These are phyloP conservation scores for Ammopiptanthus mongolicus DNA, from an alignment of 306 rosid genomes.

Conservation along the genomic window DNA sequence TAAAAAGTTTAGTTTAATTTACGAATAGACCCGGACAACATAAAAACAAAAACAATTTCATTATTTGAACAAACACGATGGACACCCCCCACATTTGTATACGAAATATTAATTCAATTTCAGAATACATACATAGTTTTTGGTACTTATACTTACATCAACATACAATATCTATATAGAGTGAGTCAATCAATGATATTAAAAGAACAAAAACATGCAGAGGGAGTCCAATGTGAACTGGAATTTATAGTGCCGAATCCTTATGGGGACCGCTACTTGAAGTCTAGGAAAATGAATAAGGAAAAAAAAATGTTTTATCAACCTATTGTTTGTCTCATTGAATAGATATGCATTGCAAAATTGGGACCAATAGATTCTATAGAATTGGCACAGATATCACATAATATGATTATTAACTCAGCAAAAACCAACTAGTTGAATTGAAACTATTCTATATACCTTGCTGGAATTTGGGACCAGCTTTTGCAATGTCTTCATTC, in stretches of 20 bases:
- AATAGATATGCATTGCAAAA: neutral
- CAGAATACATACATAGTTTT: too few species aligned
- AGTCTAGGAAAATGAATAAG: slow-evolving; percentile 3
- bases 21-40: too few species aligned
- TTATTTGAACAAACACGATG: too few species aligned
- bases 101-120: too few species aligned
- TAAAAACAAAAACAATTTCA: too few species aligned
- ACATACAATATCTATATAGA: too few species aligned
- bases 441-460: slow-evolving; percentile 50
- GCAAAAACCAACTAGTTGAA: slow-evolving; percentile 22
- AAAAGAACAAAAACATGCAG: neutral
- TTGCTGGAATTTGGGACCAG: slow-evolving; percentile 98
- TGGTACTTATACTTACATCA: too few species aligned
- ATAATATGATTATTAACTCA: neutral
- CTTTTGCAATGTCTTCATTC: slow-evolving; percentile 95
- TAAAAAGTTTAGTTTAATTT: too few species aligned
- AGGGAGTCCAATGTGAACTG: neutral
- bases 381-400: slow-evolving; percentile 9
- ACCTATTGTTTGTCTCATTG: neutral
- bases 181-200: neutral
- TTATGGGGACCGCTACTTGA: slow-evolving; percentile 19
- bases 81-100: too few species aligned
- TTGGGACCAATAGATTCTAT: slow-evolving; percentile 34
- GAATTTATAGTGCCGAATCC: slow-evolving; percentile 16
- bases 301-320: neutral